Base-by-base conservation (phyloP, 2,329 filamentous ascomycete species). In the Phialocephala sp. region DNA sequence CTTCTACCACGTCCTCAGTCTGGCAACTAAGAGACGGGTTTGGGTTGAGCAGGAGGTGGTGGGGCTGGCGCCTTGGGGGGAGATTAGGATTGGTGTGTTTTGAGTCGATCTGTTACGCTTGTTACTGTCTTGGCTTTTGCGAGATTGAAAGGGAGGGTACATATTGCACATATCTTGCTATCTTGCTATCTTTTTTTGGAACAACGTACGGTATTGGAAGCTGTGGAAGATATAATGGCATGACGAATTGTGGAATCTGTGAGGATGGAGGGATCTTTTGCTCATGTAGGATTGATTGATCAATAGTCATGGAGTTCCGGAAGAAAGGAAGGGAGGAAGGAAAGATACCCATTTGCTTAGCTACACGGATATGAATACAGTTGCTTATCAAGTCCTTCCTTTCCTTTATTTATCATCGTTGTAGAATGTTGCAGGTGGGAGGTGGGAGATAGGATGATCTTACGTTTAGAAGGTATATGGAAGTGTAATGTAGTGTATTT, bases 1-100 rank as follows among this genome's bases (percentile, higher is more conserved):
- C 0, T 90, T 92, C 74, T 87, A 91, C 79, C 91, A 95, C 75
- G 83, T 92, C 1, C 83, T 96, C 15, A 83, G 85, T 12, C 82
- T 95, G 52, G 89, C 87, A 6, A 92, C 87, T 1, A 92, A 89
- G 77, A 84, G 84, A 1, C 76, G 85, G 63, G 79, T 94, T 54
- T 75, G 79, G 20, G 87, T 94, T 5, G 78, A 84, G 67, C 93
- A 97, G 77, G 66, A 73, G 36, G 65, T 61, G 9, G 68, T 56
- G 12, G 55, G 62, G 9, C 14, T 62, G n/a, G 57, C 70, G 41
- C 60, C 69, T 35, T 70, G 67, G 60, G 71, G 72, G 2, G 69
- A 71, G 66, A 72, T 75, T 60, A 59, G 64, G 54, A 69, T 75
- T 66, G 67, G 74, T 69, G 66, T 67, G 32, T 60, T n/a, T 9